Percentiles rank a stretch among this genome's conserved stretches.
Evolutionary conservation across 2,329 filamentous ascomycete species (phyloP).

Genomic region (Onygenales sp.): DNA sequence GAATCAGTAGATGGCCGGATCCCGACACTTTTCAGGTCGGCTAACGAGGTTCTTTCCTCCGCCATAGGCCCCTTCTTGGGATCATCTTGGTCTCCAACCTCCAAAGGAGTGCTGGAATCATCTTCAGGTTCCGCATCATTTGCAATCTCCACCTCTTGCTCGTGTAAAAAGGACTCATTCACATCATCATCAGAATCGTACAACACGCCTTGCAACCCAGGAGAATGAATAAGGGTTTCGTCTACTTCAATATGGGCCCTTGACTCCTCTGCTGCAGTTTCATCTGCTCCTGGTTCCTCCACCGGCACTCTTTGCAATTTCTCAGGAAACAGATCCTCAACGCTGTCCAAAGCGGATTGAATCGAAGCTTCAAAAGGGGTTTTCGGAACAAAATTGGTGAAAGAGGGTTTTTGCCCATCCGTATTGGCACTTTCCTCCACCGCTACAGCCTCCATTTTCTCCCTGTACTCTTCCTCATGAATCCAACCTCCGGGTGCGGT

Average conservation of each 20-base stretch:
- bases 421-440: slow-evolving; percentile 50
- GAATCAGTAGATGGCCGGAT: slow-evolving; percentile 17
- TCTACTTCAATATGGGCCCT: slow-evolving; percentile 49
- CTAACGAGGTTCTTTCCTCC: slow-evolving; percentile 12
- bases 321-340: slow-evolving; percentile 74
- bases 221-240: slow-evolving; percentile 48
- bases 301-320: slow-evolving; percentile 38
- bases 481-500: slow-evolving; percentile 75
- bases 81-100: background rate
- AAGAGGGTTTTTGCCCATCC: slow-evolving; percentile 40
- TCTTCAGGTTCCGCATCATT: slow-evolving; percentile 11
- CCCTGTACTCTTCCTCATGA: slow-evolving; percentile 74
- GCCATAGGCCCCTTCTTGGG: background rate
- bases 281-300: slow-evolving; percentile 10
- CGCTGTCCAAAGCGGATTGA: slow-evolving; percentile 71
- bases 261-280: slow-evolving; percentile 3
- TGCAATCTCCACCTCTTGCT: slow-evolving; percentile 5
- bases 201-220: slow-evolving; percentile 32
- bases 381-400: slow-evolving; percentile 56
- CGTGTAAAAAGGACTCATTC: slow-evolving; percentile 1
- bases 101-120: background rate
- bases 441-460: slow-evolving; percentile 55
- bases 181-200: slow-evolving; percentile 34
- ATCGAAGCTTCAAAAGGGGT: slow-evolving; percentile 48
- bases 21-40: slow-evolving; percentile 19